Conservation (phyloP, 2,329 filamentous ascomycete genomes). For the Colletotrichum sp. region DNA sequence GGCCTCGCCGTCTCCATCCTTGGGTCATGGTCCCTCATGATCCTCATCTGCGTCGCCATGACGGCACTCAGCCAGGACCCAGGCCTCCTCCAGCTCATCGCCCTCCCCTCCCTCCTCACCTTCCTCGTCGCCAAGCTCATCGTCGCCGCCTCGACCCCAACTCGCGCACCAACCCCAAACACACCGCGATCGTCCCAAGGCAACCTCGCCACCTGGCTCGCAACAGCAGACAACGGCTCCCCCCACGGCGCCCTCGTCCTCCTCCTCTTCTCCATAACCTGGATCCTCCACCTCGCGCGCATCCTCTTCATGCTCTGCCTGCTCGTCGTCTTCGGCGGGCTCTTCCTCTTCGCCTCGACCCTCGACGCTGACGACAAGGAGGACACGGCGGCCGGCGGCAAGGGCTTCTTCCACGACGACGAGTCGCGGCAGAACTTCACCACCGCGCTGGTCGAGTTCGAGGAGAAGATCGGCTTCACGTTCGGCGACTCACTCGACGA, state of each 20-base stretch:
- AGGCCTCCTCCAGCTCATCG: constrained; percentile 10
- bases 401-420: not conserved
- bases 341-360: not conserved
- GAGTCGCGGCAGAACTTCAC: not conserved
- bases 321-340: not conserved
- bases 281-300: constrained; percentile 12
- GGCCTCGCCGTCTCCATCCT: constrained; percentile 4
- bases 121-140: constrained; percentile 15
- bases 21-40: not conserved
- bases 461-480: not conserved
- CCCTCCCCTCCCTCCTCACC: constrained; percentile 10
- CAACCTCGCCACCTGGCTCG: constrained; percentile 13
- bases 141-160: not conserved
- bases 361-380: not conserved
- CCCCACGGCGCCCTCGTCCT: constrained; percentile 15
- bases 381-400: not conserved
- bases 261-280: not conserved
- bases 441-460: not conserved
- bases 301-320: constrained; percentile 3
- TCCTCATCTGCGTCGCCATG: not conserved
- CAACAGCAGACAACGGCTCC: constrained; percentile 14
- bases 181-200: not conserved
- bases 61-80: not conserved
- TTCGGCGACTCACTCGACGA: not conserved
- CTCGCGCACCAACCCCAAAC: not conserved